Conservation (phyloP, 164 flowering plant genomes). For the Stephania cephalantha region DNA sequence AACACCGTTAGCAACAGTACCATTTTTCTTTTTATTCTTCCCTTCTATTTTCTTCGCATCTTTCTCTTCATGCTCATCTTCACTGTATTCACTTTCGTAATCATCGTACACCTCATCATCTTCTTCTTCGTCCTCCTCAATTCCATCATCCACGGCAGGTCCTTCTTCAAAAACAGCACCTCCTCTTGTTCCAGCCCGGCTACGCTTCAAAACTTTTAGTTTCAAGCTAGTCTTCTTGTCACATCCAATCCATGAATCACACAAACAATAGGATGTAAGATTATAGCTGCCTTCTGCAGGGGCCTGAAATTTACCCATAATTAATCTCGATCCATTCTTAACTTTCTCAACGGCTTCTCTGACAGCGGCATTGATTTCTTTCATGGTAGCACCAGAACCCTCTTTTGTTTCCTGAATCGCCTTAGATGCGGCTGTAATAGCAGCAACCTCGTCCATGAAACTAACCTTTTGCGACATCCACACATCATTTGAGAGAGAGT, state of each 20-base stretch:
- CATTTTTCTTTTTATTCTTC: slow-evolving; percentile 37
- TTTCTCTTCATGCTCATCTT: slow-evolving; percentile 56
- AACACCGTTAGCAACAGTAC: slow-evolving; percentile 24
- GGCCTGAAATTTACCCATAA: slow-evolving; percentile 76
- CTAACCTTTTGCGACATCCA: slow-evolving; percentile 84
- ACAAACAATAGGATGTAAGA: slow-evolving; percentile 61
- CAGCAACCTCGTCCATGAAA: slow-evolving; percentile 81
- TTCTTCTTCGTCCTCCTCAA: slow-evolving; percentile 67
- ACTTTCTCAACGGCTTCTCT: slow-evolving; percentile 73
- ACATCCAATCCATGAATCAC: slow-evolving; percentile 91
- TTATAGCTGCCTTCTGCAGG: slow-evolving; percentile 78
- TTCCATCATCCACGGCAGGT: slow-evolving; percentile 42
- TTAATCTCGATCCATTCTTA: slow-evolving; percentile 62
- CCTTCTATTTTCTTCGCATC: slow-evolving; percentile 39
- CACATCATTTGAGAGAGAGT: slow-evolving; percentile 55
- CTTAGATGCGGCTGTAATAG: slow-evolving; percentile 67
- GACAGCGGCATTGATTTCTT: slow-evolving; percentile 49
- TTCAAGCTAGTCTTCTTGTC: slow-evolving; percentile 60
- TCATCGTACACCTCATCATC: slow-evolving; percentile 77
- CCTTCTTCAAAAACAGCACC: slow-evolving; percentile 43
- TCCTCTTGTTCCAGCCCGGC: slow-evolving; percentile 60
- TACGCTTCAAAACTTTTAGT: slow-evolving; percentile 63
- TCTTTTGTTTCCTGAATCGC: slow-evolving; percentile 73
- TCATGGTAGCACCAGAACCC: slow-evolving; percentile 53
- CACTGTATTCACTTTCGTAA: slow-evolving; percentile 94